A percentile compares a stretch with the other conserved stretches of the same genome.
Evolutionary conservation across 2,329 filamentous ascomycete species (phyloP).

Genomic region (Ophiostoma sp.): DNA sequence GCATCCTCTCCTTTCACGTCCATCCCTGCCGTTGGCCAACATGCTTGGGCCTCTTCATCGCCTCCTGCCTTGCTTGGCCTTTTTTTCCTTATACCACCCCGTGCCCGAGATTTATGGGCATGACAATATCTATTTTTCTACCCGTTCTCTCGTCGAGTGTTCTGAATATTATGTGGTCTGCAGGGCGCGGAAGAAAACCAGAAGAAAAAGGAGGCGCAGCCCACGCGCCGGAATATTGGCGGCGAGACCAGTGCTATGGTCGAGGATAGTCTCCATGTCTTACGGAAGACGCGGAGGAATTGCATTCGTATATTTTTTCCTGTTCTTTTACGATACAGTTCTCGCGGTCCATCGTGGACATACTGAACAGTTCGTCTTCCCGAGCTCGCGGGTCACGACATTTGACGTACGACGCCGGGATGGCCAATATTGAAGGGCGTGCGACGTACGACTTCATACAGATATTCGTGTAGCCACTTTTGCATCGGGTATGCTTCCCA

Average conservation of each 20-base stretch:
- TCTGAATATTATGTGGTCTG: background rate
- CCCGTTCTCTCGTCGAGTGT: background rate
- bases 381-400: background rate
- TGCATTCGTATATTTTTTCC: background rate
- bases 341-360: background rate
- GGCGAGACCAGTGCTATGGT: background rate
- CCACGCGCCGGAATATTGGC: background rate
- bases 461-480: background rate
- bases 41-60: background rate
- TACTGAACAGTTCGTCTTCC: background rate
- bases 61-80: background rate
- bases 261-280: background rate
- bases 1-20: constrained; percentile 7
- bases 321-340: background rate
- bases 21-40: background rate
- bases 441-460: background rate
- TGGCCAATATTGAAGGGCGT: background rate
- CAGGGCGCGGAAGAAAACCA: background rate
- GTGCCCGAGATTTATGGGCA: background rate
- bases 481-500: background rate
- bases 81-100: background rate
- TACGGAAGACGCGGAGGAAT: background rate
- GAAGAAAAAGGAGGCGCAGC: background rate
- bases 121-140: background rate
- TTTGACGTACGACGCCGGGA: background rate